Conservation (phyloP, 306 rosid species). For the Amphicarpaea edgeworthii region DNA sequence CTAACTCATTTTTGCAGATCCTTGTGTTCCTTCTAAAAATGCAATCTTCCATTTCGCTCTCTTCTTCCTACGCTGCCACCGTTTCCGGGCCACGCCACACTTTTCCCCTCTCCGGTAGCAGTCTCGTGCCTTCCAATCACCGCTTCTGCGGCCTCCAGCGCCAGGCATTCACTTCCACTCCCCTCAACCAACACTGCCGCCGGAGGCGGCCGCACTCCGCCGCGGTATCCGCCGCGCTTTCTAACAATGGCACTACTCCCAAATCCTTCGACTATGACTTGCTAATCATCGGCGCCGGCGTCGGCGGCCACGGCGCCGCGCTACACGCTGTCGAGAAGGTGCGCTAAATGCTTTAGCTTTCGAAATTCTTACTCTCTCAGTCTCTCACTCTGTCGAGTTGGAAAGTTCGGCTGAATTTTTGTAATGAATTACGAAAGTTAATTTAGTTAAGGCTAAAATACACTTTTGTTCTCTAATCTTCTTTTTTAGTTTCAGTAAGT, state of each 20-base stretch:
- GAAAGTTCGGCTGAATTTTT: conserved; percentile 19
- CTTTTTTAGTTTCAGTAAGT: too few species aligned
- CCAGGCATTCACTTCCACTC: conserved; percentile 61
- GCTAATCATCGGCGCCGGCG: conserved; percentile 93
- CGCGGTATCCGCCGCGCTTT: conserved; percentile 53
- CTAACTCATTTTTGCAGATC: neutral
- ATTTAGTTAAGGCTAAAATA: too few species aligned
- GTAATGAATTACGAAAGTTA: too few species aligned
- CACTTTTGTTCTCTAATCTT: too few species aligned
- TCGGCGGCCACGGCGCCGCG: conserved; percentile 95
- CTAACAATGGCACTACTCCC: conserved; percentile 68
- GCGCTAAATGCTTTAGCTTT: neutral
- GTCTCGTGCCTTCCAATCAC: conserved; percentile 53
- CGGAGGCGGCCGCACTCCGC: neutral
- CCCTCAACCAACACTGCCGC: conserved; percentile 46
- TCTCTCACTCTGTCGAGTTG: neutral
- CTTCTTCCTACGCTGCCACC: conserved; percentile 44
- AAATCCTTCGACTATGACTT: conserved; percentile 82
- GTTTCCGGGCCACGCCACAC: conserved; percentile 49
- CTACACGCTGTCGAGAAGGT: conserved; percentile 95
- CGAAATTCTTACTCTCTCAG: neutral
- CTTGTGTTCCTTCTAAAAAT: conserved; percentile 48
- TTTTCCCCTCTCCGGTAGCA: conserved; percentile 6
- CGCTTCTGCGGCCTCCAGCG: conserved; percentile 74
- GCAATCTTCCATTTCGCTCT: conserved; percentile 72